Base-by-base conservation (phyloP, 129 eudicot species). In the Pseudognaphalium luteoalbum region DNA sequence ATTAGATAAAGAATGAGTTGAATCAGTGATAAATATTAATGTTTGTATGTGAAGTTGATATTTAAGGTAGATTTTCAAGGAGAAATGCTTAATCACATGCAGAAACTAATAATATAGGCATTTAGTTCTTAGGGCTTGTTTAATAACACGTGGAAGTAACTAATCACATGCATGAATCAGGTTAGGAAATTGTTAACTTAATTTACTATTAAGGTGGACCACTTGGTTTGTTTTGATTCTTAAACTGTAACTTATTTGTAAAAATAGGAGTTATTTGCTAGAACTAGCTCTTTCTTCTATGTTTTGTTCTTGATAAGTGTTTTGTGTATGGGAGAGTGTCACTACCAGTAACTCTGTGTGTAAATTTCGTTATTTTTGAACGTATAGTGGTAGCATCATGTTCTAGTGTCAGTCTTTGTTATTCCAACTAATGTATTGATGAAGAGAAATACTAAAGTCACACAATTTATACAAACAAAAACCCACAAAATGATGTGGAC, bases 111-210 rank as follows among this genome's bases (percentile, higher is more conserved):
- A 35, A 35, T 0, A 25, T 25, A 25, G 28, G 28, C 37, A 17
- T 62, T 16, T 2, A 42, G 33, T 7, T 75, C 20, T 64, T 75
- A 75, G 47, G 51, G 63, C 22, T 51, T 76, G 65, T 76, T 65
- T 56, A 19, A 16, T 34, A 34, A 35, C 41, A 35, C 7, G 41
- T 6, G 41, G 9, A 35, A 35, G 41, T 35, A 6, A 35, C 41
- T 35, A 35, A 6, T 35, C 41, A 35, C 9, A 35, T 35, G 41
- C 41, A 35, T 1, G 41, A 35, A 35, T 35, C 41, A 35, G 41
- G 41, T 35, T 35, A 35, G 41, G 6, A 35, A 35, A 35, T 6
- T 35, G 41, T 1, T 35, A 6, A 35, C 6, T 35, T 35, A 35
- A 35, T 35, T 35, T 35, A 35, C 1, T 7, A 5, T 35, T 35